Evolutionary conservation across 108 stramenopile species (phyloP), one percentile per base, ranked within the genome.

Genomic region (Parietichytrium sp.): DNA sequence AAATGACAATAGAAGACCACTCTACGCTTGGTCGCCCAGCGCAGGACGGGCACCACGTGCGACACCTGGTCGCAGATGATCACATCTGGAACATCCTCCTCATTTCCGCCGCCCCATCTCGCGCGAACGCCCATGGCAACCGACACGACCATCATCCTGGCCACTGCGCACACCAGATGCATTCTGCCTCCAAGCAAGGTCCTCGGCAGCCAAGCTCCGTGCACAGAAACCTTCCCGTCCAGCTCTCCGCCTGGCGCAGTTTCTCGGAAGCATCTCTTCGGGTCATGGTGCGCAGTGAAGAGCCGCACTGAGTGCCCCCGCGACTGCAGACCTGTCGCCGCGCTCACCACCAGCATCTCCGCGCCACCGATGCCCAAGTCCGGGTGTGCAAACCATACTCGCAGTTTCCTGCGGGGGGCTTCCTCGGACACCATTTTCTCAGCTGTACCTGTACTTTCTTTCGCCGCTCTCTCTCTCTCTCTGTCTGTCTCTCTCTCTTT

Each of bases 1-100:
- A 98, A 99, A 87, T 99, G 98, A 87, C 98, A 99, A 84, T 99
- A 99, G 84, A 95, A 99, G 25, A 97, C 79, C 3, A 95, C 91
- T 0, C 90, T 86, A 10, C 89, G 86, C 27, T 77, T 80, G 3
- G 48, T 47, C 45, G 54, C 51, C 49, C 55, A 2, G 7, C 61
- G 81, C 53, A 82, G 38, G 47, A 82, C 27, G 16, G 72, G 77
- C 23, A 83, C 8, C 86, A 83, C 83, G 89, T 88, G 50, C 15
- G 89, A 89, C 33, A 90, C 87, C 54, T 88, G 55, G 85, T 90
- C 86, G 91, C 88, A 82, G 89, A 89, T 8, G 89, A 91, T 47
- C 3, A 90, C 55, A n/a, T 83, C 85, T 52, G 83, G 81, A 38
- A 85, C 51, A n/a, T n/a, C n/a, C n/a, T n/a, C n/a, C n/a, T n/a